A percentile compares a stretch with the other conserved stretches of the same genome.
These are phyloP conservation scores for Cordyceps tenuipes DNA, from an alignment of 2,329 filamentous ascomycete species.

Conservation along the genomic window DNA sequence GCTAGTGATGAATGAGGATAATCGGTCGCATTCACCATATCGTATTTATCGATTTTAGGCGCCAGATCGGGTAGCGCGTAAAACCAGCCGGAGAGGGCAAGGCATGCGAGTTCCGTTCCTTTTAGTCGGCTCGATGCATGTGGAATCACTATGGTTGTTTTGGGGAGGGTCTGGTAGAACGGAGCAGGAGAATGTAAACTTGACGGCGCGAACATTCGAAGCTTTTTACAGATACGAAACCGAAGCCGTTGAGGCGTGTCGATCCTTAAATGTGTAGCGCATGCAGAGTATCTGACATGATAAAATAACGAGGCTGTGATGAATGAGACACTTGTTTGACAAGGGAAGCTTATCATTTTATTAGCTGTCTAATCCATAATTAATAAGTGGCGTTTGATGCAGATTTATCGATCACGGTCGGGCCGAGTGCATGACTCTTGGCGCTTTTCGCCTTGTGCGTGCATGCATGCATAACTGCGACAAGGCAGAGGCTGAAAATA, in stretches of 20 bases:
- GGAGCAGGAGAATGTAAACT: not conserved
- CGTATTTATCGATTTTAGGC: not conserved
- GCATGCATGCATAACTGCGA: too few species aligned
- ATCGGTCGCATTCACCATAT: not conserved
- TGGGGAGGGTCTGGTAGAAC: not conserved
- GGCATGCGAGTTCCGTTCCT: not conserved
- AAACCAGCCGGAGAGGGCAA: not conserved
- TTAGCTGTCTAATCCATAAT: not conserved
- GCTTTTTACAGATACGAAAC: too few species aligned
- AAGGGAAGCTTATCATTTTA: not conserved
- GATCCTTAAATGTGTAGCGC: too few species aligned
- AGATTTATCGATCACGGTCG: not conserved
- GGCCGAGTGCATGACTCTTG: not conserved
- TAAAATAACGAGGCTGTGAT: not conserved
- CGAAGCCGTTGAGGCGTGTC: too few species aligned
- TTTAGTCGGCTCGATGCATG: not conserved
- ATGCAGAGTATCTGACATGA: too few species aligned
- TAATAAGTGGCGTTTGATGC: not conserved
- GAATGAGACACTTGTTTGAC: not conserved
- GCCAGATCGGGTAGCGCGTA: not conserved
- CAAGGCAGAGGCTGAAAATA: too few species aligned
- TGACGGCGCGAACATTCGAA: not conserved
- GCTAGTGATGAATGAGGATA: too few species aligned
- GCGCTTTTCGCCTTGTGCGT: too few species aligned
- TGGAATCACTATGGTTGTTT: not conserved